Percentiles rank a stretch among this genome's conserved stretches.
These are phyloP conservation scores for Raddia distichophylla DNA, from an alignment of 176 grass and related monocot genomes.

Conservation along the genomic window DNA sequence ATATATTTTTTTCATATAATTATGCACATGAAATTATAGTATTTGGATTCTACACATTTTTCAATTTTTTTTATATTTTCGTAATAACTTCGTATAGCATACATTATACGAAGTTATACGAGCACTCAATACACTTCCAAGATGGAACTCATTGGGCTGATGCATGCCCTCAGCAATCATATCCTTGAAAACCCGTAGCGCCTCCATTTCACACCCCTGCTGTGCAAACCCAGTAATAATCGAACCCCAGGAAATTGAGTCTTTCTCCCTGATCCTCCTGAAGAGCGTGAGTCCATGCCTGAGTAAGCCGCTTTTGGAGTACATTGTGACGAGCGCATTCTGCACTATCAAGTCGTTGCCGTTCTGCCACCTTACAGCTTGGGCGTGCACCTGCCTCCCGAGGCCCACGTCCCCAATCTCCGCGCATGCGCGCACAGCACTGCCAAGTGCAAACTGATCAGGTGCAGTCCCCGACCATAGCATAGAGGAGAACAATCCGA, in stretches of 20 bases:
- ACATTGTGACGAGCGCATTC: slow-evolving; percentile 74
- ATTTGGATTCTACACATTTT: no score
- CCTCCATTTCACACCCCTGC: slow-evolving; percentile 47
- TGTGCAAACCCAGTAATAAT: slow-evolving; percentile 57
- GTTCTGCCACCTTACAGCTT: slow-evolving; percentile 49
- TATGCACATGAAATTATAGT: no score
- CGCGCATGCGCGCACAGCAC: slow-evolving; percentile 49
- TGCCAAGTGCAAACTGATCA: slow-evolving; percentile 77
- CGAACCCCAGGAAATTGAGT: slow-evolving; percentile 77
- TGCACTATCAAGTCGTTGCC: slow-evolving; percentile 51
- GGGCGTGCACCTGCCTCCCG: slow-evolving; percentile 66
- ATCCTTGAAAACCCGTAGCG: slow-evolving; percentile 50
- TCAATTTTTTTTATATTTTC: no score
- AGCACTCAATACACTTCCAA: slow-evolving; percentile 63
- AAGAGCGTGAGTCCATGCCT: slow-evolving; percentile 48
- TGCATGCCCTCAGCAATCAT: slow-evolving; percentile 61
- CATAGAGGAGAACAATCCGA: slow-evolving; percentile 68
- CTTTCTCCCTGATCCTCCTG: slow-evolving; percentile 59
- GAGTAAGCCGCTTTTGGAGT: slow-evolving; percentile 55
- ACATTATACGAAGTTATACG: no score
- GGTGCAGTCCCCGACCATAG: slow-evolving; percentile 43
- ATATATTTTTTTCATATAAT: no score
- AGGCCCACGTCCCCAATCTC: slow-evolving; percentile 42
- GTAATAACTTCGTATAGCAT: no score
- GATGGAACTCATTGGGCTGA: slow-evolving; percentile 74